Conservation (phyloP, 1,284 basidiomycete genomes). For the Mycena citricolor region DNA sequence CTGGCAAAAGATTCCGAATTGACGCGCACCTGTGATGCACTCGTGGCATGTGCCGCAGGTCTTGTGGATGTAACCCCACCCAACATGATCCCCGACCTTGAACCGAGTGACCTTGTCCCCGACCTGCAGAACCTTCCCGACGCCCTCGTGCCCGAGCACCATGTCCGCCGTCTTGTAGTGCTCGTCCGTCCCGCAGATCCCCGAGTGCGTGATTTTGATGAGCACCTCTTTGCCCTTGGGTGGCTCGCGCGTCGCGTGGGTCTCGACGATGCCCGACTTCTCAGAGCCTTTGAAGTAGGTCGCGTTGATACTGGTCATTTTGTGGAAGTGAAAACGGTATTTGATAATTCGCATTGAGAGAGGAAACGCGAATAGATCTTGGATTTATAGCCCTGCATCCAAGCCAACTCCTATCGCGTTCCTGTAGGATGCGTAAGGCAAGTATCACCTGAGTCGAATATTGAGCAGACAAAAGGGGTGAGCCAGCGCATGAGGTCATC, state of each 20-base stretch:
- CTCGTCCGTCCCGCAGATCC: constrained; percentile 51
- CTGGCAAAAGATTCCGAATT: constrained; percentile 1
- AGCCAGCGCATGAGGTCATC: no score
- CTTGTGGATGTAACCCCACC: constrained; percentile 25
- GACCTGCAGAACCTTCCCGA: constrained; percentile 43
- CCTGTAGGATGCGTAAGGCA: no score
- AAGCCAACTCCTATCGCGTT: no score
- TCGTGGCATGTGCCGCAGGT: constrained; percentile 24
- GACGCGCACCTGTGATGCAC: constrained; percentile 40
- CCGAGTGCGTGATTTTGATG: constrained; percentile 40
- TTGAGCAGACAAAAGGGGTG: no score
- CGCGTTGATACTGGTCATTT: not conserved
- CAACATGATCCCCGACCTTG: constrained; percentile 25
- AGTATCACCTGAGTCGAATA: no score
- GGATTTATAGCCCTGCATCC: no score
- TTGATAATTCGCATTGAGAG: no score
- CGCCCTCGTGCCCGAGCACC: constrained; percentile 53
- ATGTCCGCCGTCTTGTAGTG: constrained; percentile 32
- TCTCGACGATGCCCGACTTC: constrained; percentile 5
- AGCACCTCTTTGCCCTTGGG: constrained; percentile 32
- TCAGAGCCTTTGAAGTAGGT: constrained; percentile 9
- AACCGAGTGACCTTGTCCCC: not conserved
- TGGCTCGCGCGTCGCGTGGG: not conserved
- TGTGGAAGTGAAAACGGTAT: no score
- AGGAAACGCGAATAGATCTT: no score